These are phyloP conservation scores for Fusarium continuum DNA, from an alignment of 2,329 filamentous ascomycete species.

Conservation along the genomic window DNA sequence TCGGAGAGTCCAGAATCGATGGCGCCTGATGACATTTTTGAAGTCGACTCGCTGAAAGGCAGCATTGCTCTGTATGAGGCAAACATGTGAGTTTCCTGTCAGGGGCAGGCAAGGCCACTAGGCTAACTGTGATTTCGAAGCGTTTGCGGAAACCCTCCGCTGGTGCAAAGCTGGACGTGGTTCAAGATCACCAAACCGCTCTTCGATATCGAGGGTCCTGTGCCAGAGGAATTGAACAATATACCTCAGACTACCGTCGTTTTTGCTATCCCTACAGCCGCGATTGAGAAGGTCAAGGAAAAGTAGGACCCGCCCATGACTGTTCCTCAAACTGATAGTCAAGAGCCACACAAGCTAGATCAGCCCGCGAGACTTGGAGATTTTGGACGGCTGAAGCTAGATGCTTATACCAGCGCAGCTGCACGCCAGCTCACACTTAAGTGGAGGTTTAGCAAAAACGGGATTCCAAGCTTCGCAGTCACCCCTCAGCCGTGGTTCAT, in stretches of 20 bases:
- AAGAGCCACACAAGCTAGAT: neutral
- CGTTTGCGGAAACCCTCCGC: neutral
- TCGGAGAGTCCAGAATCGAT: neutral
- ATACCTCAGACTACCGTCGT: conserved; percentile 24
- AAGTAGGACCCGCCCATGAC: conserved; percentile 32
- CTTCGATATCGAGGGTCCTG: neutral
- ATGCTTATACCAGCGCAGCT: conserved; percentile 1
- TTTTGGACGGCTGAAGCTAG: conserved; percentile 16
- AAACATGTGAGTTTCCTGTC: conserved; percentile 23
- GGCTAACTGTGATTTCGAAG: conserved; percentile 1
- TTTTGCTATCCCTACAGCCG: conserved; percentile 32
- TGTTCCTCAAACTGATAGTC: neutral
- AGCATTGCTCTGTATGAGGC: conserved; percentile 36
- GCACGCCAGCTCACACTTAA: conserved; percentile 15
- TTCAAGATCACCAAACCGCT: conserved; percentile 40
- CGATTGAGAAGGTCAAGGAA: conserved; percentile 34
- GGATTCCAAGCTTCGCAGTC: conserved; percentile 36
- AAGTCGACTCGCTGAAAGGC: conserved; percentile 17
- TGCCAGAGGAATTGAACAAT: conserved; percentile 6
- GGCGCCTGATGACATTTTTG: neutral
- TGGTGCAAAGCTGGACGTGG: conserved; percentile 35
- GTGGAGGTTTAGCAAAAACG: conserved; percentile 37
- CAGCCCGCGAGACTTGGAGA: conserved; percentile 13
- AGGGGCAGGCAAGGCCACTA: neutral
- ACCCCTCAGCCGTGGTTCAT: conserved; percentile 18